Evolutionary conservation across 768 basidiomycete genomes (phyloP).

Genomic region (Candolleomyces eurysporus): DNA sequence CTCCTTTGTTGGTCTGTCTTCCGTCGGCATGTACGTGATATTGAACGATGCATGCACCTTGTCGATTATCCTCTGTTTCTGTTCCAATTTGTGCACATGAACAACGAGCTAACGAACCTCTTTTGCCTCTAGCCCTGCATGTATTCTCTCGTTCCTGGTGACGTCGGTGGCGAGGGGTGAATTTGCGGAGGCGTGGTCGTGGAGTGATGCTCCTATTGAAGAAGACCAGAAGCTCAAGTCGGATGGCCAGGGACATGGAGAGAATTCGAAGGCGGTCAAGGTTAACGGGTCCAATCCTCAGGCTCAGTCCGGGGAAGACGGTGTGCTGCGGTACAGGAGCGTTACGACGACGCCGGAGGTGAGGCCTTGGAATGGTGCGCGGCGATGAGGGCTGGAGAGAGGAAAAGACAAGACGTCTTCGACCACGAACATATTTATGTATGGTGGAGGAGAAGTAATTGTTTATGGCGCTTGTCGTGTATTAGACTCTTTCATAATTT

Average conservation of each 20-base stretch:
- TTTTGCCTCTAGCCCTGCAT: slow-evolving; percentile 55
- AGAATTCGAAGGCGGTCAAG: slow-evolving; percentile 2
- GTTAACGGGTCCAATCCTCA: background rate
- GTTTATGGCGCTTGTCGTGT: background rate
- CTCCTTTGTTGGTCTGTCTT: no score
- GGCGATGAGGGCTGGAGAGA: background rate
- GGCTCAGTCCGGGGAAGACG: slow-evolving; percentile 3
- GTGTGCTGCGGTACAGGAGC: background rate
- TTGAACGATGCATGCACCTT: background rate
- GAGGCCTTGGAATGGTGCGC: background rate
- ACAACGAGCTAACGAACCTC: background rate
- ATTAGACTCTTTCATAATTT: background rate
- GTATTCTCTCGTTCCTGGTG: slow-evolving; percentile 65
- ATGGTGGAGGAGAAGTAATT: background rate
- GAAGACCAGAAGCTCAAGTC: slow-evolving; percentile 16
- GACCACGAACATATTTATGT: background rate
- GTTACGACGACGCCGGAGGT: background rate
- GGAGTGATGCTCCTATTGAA: slow-evolving; percentile 57
- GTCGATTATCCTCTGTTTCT: background rate
- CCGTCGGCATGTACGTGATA: no score
- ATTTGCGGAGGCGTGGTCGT: slow-evolving; percentile 64
- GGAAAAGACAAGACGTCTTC: background rate
- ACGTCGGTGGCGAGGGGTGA: slow-evolving; percentile 67
- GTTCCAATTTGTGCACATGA: background rate
- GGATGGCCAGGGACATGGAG: background rate